These are phyloP conservation scores for Delitschia confertaspora DNA, from an alignment of 495 filamentous ascomycete species.

Conservation along the genomic window DNA sequence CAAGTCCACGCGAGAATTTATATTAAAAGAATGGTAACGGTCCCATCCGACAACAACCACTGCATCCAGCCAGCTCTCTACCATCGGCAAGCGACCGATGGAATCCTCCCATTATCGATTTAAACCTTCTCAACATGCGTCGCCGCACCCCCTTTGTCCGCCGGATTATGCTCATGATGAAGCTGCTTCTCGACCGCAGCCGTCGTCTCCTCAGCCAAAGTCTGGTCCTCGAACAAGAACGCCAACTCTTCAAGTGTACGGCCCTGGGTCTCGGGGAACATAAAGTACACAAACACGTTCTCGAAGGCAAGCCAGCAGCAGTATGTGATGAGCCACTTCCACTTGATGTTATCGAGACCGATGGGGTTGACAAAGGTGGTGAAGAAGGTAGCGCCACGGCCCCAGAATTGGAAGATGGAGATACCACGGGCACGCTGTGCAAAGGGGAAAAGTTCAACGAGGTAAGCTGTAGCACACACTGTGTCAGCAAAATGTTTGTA, in stretches of 20 bases:
- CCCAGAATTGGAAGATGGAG: constrained; percentile 55
- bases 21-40: too few relatives aligned
- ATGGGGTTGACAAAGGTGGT: constrained; percentile 59
- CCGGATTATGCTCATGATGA: constrained; percentile 16
- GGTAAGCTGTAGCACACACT: constrained; percentile 39
- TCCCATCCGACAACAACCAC: too few relatives aligned
- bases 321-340: constrained; percentile 58
- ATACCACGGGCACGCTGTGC: constrained; percentile 52
- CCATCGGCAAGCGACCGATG: too few relatives aligned
- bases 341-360: constrained; percentile 48
- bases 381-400: constrained; percentile 47
- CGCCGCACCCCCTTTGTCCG: background rate
- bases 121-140: too few relatives aligned
- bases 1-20: too few relatives aligned
- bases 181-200: constrained; percentile 44
- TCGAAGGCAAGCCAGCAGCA: constrained; percentile 53
- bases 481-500: too few relatives aligned
- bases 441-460: constrained; percentile 58
- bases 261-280: constrained; percentile 56
- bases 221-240: constrained; percentile 50
- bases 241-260: constrained; percentile 57
- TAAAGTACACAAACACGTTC: constrained; percentile 50
- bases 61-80: too few relatives aligned
- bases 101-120: too few relatives aligned
- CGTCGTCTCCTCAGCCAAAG: constrained; percentile 40